Evolutionary conservation across 2,329 filamentous ascomycete genomes (phyloP).

Genomic region (Fusarium siculi): DNA sequence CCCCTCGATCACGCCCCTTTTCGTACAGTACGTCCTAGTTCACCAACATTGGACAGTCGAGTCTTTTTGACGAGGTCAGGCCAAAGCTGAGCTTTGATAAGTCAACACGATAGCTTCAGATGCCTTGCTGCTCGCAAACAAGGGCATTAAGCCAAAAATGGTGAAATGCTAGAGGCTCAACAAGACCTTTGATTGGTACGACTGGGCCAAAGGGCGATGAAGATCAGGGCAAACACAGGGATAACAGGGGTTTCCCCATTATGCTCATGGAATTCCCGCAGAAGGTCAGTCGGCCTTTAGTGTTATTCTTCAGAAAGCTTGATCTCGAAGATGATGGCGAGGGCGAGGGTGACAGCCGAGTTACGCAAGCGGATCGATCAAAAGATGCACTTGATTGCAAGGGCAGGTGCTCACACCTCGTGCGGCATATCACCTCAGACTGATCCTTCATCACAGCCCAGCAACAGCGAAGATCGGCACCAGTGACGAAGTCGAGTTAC

Average conservation of each 20-base stretch:
- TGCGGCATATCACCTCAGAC: too few relatives aligned
- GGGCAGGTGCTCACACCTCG: not conserved
- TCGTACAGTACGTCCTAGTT: not conserved
- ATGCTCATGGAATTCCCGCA: too few relatives aligned
- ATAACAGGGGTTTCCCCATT: too few relatives aligned
- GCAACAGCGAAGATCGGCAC: rapidly evolving
- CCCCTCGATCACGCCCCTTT: not conserved
- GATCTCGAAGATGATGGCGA: rapidly evolving
- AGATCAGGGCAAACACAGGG: rapidly evolving
- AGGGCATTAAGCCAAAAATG: too few relatives aligned
- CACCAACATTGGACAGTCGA: not conserved
- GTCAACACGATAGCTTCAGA: not conserved
- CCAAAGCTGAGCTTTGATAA: not conserved
- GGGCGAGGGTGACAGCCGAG: too few relatives aligned
- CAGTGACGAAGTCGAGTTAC: too few relatives aligned
- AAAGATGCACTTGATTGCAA: too few relatives aligned
- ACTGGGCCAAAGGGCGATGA: not conserved
- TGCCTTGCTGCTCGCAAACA: too few relatives aligned
- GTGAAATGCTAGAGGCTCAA: too few relatives aligned
- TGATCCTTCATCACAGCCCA: not conserved
- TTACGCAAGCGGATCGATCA: too few relatives aligned
- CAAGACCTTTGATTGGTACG: too few relatives aligned
- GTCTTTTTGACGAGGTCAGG: not conserved
- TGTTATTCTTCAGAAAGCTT: rapidly evolving
- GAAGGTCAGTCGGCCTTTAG: not conserved